Evolutionary conservation across 805 yeast species (phyloP).

Genomic region (Yueomyces sp.): DNA sequence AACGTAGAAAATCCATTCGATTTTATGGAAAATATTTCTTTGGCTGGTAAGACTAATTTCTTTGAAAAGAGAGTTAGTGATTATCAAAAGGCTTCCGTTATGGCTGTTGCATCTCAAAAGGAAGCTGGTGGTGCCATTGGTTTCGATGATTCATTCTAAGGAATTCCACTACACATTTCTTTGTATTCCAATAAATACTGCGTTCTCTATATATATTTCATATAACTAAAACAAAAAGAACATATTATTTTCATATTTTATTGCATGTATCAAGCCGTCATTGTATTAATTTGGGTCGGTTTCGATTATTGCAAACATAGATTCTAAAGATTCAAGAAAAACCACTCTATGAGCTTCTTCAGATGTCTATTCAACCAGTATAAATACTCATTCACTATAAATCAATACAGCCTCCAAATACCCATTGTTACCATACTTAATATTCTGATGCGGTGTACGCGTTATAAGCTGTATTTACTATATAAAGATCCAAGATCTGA

Average conservation of each 20-base stretch:
- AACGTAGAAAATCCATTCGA: conserved; percentile 90
- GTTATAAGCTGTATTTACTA: no score
- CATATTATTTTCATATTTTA: neutral
- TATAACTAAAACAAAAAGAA: neutral
- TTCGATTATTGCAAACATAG: no score
- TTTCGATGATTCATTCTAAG: conserved; percentile 87
- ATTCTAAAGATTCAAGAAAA: no score
- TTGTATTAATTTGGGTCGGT: no score
- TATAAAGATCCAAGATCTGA: no score
- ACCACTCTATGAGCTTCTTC: no score
- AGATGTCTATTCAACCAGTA: no score
- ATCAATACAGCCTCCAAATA: no score
- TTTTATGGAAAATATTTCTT: conserved; percentile 96
- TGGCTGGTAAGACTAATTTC: conserved; percentile 98
- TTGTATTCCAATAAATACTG: neutral
- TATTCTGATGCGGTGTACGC: no score
- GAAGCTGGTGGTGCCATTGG: conserved; percentile 45
- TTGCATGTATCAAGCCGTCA: no score
- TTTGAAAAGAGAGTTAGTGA: conserved; percentile 98
- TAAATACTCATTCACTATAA: no score
- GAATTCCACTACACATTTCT: neutral
- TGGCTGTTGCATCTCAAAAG: conserved; percentile 55
- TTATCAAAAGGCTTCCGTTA: conserved; percentile 98
- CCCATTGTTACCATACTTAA: no score
- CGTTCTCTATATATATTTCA: neutral